Evolutionary conservation across 495 filamentous ascomycete genomes (phyloP).

Genomic region (Aspergillus egyptiacus): DNA sequence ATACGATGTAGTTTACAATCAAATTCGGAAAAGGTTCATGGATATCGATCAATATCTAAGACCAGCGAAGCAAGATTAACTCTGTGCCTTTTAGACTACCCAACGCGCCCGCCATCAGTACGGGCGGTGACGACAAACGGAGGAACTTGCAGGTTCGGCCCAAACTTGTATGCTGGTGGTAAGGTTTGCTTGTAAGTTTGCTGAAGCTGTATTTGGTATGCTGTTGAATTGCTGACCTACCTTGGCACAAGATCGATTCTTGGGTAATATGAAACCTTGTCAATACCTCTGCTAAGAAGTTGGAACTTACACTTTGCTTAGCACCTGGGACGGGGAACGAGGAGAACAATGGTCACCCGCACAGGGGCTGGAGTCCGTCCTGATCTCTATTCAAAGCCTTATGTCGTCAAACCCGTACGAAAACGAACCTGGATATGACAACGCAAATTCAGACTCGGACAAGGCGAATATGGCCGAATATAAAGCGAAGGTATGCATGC

Average conservation of each 20-base stretch:
- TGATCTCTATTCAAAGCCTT: constrained; percentile 93
- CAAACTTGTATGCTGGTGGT: constrained; percentile 88
- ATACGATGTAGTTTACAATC: constrained; percentile 17
- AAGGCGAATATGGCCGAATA: constrained; percentile 75
- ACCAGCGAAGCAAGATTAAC: background rate
- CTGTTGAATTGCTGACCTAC: constrained; percentile 14
- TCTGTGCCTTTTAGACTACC: constrained; percentile 60
- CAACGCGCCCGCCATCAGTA: constrained; percentile 72
- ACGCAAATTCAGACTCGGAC: constrained; percentile 58
- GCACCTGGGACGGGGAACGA: constrained; percentile 86
- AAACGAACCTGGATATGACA: constrained; percentile 91
- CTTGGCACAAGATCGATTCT: constrained; percentile 66
- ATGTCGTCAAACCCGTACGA: constrained; percentile 94
- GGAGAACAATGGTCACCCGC: constrained; percentile 95
- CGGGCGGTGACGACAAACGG: constrained; percentile 77
- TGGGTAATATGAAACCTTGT: constrained; percentile 50
- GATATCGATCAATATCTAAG: background rate
- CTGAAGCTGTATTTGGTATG: background rate
- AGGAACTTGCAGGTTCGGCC: constrained; percentile 85
- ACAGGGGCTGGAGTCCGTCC: constrained; percentile 87
- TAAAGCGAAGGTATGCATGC: constrained; percentile 64
- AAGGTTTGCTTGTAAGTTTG: constrained; percentile 78
- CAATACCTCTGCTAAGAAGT: background rate
- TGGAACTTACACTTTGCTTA: constrained; percentile 32
- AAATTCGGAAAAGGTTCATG: constrained; percentile 18